Base-by-base conservation (phyloP, 495 filamentous ascomycete species). In the Venustampulla echinocandica region DNA sequence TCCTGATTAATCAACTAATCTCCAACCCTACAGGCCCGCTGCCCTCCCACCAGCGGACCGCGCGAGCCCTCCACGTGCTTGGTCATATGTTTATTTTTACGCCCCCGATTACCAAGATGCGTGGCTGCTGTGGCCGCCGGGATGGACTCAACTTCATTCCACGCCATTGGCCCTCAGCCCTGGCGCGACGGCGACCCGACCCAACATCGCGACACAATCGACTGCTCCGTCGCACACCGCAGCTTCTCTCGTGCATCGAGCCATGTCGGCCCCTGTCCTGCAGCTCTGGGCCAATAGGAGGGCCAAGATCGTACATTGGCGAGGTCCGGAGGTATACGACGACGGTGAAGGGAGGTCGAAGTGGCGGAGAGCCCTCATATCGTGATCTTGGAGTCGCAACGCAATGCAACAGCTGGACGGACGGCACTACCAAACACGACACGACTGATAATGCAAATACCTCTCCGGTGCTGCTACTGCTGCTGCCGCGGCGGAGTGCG, bases 61-160 rank as follows among this genome's bases (percentile, higher is more conserved):
- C n/a, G n/a, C n/a, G n/a, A n/a, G n/a, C n/a, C n/a, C n/a, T n/a
- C n/a, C 50, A 54, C 50, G 55, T 45, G 50, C 50, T 58, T 58
- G 44, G 55, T 58, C 43, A 58, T 54, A 47, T 49, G 42, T 58
- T 47, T 58, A 54, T 58, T 58, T 58, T 58, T 54, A 47, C 28
- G 32, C 21, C 28, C 1, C 17, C 46, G 44, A 54, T 58, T 18
- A 49, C 50, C 47, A 54, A 54, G 46, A 47, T 41, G 17, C 21
- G n/a, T n/a, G n/a, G n/a, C n/a, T n/a, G n/a, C n/a, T n/a, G n/a
- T n/a, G n/a, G n/a, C n/a, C n/a, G n/a, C n/a, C n/a, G n/a, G n/a
- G n/a, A n/a, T n/a, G n/a, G n/a, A n/a, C n/a, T n/a, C n/a, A n/a
- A n/a, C n/a, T n/a, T n/a, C n/a, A n/a, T n/a, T n/a, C n/a, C 38